These are phyloP conservation scores for Neurospora cerealis DNA, from an alignment of 495 filamentous ascomycete genomes.

Conservation along the genomic window DNA sequence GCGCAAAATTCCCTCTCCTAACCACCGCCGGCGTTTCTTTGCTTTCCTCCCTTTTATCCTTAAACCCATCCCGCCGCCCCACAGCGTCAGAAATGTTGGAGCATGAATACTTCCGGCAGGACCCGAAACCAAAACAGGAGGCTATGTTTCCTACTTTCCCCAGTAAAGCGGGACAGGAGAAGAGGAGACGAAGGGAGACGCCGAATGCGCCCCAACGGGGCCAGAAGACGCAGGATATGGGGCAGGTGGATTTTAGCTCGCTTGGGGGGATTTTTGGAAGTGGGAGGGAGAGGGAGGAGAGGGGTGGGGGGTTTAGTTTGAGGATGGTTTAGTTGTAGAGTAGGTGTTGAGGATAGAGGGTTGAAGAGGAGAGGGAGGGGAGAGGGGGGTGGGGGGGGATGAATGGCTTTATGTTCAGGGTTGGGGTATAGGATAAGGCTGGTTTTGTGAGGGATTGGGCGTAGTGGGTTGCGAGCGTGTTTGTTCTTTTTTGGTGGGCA, in stretches of 20 bases:
- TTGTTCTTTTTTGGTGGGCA: not conserved
- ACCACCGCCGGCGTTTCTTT: constrained; percentile 65
- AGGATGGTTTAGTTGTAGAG: constrained; percentile 43
- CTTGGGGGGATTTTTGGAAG: constrained; percentile 44
- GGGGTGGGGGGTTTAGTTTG: constrained; percentile 73
- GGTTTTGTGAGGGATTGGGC: not conserved
- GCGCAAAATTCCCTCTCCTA: constrained; percentile 71
- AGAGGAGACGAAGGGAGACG: constrained; percentile 57
- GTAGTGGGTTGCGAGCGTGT: not conserved
- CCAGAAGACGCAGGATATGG: constrained; percentile 45
- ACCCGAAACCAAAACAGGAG: constrained; percentile 75
- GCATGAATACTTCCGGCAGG: constrained; percentile 82
- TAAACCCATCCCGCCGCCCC: too few relatives aligned
- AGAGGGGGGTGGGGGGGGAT: not conserved
- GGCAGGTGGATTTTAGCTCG: constrained; percentile 62
- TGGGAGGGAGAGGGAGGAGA: constrained; percentile 60
- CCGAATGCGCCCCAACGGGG: constrained; percentile 84
- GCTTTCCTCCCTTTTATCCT: constrained; percentile 53
- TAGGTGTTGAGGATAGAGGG: not conserved
- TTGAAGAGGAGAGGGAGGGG: not conserved
- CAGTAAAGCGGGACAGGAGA: constrained; percentile 89
- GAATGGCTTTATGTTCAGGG: too few relatives aligned
- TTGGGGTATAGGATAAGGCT: not conserved
- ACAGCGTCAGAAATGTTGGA: constrained; percentile 41
- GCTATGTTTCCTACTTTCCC: constrained; percentile 91